Conservation (phyloP, 202 grass and related monocot species). For the Elaeis oleifera region DNA sequence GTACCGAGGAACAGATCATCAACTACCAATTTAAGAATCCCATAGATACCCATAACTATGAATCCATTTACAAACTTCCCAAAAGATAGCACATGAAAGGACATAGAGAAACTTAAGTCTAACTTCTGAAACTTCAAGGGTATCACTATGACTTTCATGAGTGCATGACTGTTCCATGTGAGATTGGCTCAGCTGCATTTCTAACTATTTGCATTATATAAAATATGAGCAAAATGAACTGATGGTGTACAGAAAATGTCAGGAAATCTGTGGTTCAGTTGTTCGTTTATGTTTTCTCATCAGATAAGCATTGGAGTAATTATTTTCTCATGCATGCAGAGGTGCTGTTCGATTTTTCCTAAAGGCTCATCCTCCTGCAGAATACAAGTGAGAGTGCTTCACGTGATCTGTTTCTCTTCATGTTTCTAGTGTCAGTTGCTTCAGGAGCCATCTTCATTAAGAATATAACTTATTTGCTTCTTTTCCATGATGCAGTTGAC, state of each 20-base stretch:
- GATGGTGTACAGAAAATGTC: background rate
- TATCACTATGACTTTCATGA: too few species aligned
- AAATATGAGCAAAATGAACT: background rate
- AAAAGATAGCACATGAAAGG: too few species aligned
- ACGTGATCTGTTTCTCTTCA: background rate
- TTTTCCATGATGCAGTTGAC: slow-evolving; percentile 45
- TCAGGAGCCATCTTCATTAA: background rate
- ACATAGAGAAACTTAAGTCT: too few species aligned
- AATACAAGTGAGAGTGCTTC: slow-evolving; percentile 55
- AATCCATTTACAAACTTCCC: too few species aligned
- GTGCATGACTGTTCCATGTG: too few species aligned
- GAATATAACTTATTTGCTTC: slow-evolving; percentile 18
- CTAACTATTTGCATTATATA: too few species aligned
- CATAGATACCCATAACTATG: too few species aligned
- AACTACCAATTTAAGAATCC: too few species aligned
- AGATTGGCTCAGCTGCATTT: too few species aligned
- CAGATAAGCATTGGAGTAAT: slow-evolving; percentile 1
- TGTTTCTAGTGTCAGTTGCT: background rate
- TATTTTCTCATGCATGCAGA: slow-evolving; percentile 33
- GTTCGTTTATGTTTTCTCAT: background rate
- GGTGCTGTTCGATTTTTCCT: slow-evolving; percentile 86
- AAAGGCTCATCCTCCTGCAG: slow-evolving; percentile 60
- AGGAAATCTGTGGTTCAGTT: background rate
- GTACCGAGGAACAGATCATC: too few species aligned
- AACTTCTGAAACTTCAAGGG: too few species aligned